Evolutionary conservation across 208 protist species (phyloP), one percentile per base, ranked within the genome.

Genomic region (Borovskyia barvae): DNA sequence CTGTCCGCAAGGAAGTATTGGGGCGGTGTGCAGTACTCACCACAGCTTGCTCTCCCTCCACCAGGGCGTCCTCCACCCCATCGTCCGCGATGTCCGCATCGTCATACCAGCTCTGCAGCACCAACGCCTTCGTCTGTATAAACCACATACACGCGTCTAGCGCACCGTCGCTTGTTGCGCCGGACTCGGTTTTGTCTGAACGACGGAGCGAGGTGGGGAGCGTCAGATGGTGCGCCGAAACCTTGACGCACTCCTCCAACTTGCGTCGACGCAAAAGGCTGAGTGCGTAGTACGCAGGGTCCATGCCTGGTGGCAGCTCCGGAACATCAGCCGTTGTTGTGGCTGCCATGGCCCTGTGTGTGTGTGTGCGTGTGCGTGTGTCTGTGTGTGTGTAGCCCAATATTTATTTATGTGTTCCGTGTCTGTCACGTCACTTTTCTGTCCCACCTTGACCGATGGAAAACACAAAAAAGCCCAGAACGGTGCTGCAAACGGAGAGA

Each of bases 61-160:
- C 70, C 25, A 98, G 78, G 25, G 95, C 71, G 26, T 98, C 90
- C 37, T 93, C 91, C 4, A 97, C 73, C 37, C 91, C 96, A 72
- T 98, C 58, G 54, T 98, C 95, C 37, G 97, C 96, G 47, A 98
- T 73, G 26, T 98, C 96, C n/a, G 88, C 75, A 66, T 98, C 97
- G 65, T 98, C 95, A 62, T 97, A 97, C 82, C 83, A 98, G 56
- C 77, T 92, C 57, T 95, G 88, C 53, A 82, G 66, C 36, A 94
- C 93, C 39, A 98, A 78, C 6, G 94, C 85, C 33, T 84, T 80
- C 5, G 81, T 88, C 69, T 97, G 97, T 11, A 98, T 84, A 49
- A 78, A 94, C 97, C 97, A 98, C 48, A 97, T 66, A 30, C 79
- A 68, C 78, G 92, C 74, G 12, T 91, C 80, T 19, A 77, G 19